Percentiles rank a stretch among this genome's conserved stretches.
Evolutionary conservation across 257 asterid species (phyloP).

Genomic region (Fraxinus excelsior): DNA sequence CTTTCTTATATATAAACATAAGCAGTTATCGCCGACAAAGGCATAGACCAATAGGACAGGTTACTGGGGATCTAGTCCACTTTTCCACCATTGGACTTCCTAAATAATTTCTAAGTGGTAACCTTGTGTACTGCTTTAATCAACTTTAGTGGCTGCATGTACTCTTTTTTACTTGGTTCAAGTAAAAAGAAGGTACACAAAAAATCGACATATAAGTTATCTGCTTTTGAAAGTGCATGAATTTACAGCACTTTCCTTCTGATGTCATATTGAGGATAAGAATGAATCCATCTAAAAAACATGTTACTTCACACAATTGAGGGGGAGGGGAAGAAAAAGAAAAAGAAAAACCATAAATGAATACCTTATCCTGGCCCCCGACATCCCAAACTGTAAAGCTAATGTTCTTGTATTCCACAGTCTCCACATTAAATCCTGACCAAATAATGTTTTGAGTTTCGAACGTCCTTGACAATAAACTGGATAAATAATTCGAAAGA

Average conservation of each 20-base stretch:
- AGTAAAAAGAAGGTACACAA: background rate
- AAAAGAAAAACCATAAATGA: background rate
- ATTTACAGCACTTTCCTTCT: background rate
- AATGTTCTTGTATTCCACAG: constrained; percentile 52
- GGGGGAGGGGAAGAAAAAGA: background rate
- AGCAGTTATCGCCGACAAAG: background rate
- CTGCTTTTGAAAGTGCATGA: background rate
- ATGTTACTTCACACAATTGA: background rate
- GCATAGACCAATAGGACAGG: background rate
- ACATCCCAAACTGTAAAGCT: constrained; percentile 63
- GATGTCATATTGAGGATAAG: background rate
- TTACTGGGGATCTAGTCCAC: background rate
- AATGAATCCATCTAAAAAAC: background rate
- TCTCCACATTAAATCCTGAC: constrained; percentile 47
- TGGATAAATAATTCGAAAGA: background rate
- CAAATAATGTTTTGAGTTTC: background rate
- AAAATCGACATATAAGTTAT: background rate
- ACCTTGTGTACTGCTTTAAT: background rate
- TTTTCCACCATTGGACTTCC: background rate
- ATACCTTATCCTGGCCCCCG: constrained; percentile 56
- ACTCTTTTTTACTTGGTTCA: background rate
- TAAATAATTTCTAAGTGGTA: background rate
- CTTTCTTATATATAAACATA: background rate
- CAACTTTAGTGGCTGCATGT: background rate
- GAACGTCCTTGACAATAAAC: background rate